Percentiles rank a stretch among this genome's conserved stretches.
phyloP scores from a whole-genome alignment of 768 basidiomycete species.

The Trametes gibbosa region DNA sequence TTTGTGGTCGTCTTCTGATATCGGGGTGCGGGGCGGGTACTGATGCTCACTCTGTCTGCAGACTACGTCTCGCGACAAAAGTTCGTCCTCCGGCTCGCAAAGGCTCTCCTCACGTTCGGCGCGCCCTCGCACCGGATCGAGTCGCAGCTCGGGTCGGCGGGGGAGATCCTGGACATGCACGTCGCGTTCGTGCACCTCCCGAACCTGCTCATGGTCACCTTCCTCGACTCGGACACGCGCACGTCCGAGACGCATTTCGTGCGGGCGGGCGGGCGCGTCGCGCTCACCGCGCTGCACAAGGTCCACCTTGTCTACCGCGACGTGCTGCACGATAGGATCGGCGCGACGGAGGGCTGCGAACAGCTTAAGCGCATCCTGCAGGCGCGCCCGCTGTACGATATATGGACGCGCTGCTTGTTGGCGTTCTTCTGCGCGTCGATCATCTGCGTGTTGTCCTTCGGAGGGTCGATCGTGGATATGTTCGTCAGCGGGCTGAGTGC shows the following conservation, averaged over 20 bases:
- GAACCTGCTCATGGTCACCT: constrained; percentile 75
- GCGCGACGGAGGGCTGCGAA: constrained; percentile 67
- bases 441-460: constrained; percentile 81
- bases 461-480: constrained; percentile 80
- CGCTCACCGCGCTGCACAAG: constrained; percentile 76
- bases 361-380: constrained; percentile 63
- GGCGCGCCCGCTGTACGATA: constrained; percentile 65
- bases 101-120: constrained; percentile 87
- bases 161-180: constrained; percentile 72
- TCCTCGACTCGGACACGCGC: constrained; percentile 70
- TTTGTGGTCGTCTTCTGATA: neutral
- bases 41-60: neutral
- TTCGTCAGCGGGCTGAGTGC: constrained; percentile 73
- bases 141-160: constrained; percentile 79
- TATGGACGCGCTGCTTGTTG: constrained; percentile 64
- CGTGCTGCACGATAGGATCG: constrained; percentile 81
- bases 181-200: constrained; percentile 84
- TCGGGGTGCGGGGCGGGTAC: neutral
- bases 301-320: constrained; percentile 84
- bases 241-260: constrained; percentile 84
- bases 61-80: constrained; percentile 35
- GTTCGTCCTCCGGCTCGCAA: constrained; percentile 83
- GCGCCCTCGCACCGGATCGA: constrained; percentile 95
- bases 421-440: constrained; percentile 77
- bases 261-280: constrained; percentile 75